phyloP scores from a whole-genome alignment of 139 green algal species.

The Ettlia oleoabundans region DNA sequence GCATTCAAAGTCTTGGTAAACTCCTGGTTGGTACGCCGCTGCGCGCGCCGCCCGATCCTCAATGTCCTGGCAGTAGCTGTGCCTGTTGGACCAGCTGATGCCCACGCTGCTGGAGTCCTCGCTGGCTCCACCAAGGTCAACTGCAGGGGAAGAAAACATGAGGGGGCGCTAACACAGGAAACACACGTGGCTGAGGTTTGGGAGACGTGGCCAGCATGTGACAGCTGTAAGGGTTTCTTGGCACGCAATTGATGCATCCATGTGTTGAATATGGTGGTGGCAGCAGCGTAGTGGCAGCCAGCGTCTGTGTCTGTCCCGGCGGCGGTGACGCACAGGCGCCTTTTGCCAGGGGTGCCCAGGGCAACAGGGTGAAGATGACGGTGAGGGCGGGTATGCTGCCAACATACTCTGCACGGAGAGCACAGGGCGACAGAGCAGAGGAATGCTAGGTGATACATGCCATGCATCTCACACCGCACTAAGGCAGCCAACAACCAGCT shows the following conservation, averaged over 20 bases:
- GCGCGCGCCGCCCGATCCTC: constrained; percentile 7
- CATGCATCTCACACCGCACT: no score
- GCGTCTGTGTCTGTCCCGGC: not conserved
- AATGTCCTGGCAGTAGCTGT: constrained; percentile 47
- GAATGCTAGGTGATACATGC: no score
- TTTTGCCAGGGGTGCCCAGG: constrained; percentile 86
- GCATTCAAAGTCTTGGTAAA: constrained; percentile 75
- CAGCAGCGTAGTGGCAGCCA: not conserved
- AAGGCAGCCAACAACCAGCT: no score
- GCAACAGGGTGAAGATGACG: constrained; percentile 82
- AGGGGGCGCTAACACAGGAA: no score
- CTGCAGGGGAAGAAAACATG: not conserved
- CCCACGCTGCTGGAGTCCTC: constrained; percentile 35
- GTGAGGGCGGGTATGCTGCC: constrained; percentile 42
- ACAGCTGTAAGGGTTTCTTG: no score
- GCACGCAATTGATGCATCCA: no score
- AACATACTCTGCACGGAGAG: constrained; percentile 51
- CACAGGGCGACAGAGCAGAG: no score
- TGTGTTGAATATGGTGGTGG: no score
- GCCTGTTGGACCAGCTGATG: constrained; percentile 50
- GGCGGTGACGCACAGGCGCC: no score
- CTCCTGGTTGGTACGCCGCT: constrained; percentile 3
- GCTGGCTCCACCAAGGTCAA: constrained; percentile 72
- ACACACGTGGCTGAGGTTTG: no score
- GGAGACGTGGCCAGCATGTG: no score